Evolutionary conservation across 139 green algal species (phyloP), one percentile per base, ranked within the genome.

Genomic region (Nannochloris sp.): DNA sequence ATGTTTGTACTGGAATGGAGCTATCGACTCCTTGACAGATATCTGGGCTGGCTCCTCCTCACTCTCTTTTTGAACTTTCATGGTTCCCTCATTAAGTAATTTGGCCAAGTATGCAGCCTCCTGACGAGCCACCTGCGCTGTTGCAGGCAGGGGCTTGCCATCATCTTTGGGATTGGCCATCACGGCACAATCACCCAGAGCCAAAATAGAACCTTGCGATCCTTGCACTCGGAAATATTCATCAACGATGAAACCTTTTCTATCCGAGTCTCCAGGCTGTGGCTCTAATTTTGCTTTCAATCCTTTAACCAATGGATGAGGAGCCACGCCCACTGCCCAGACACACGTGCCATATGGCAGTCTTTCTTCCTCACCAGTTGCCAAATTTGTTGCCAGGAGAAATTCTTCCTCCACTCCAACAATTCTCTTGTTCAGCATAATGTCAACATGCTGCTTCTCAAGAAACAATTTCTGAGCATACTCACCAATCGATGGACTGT

Each of bases 71-170:
- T 25, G n/a, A 33, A 20, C 51, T 20, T 20, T 16, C 20, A 20
- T 59, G 5, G 28, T 63, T 40, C 33, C 33, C 9, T 40, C 33
- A 59, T 96, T 93, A 4, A 96, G 77, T 14, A 67, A 16, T 5
- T 45, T 33, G 1, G 91, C 89, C 29, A 96, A 68, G 74, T 91
- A 96, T 50, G 76, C 75, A 31, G 91, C 89, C 71, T 96, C 87
- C 76, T 96, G 91, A 73, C 97, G 89, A 6, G 89, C 89, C 40
- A 92, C 88, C 84, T 95, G 89, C 4, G 89, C 89, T 12, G 96
- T 74, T 0, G 91, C 82, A 0, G 89, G 89, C 56, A 97, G 70
- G 5, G 91, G 91, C 11, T 53, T 67, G 16, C 87, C 78, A 13
- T 63, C 40, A 61, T 91, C 85, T n/a, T 84, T 85, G 33, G 33